A percentile compares a stretch with the other conserved stretches of the same genome.
Evolutionary conservation across 1,139 yeast species (phyloP).

Genomic region (Protomyces inundatus): DNA sequence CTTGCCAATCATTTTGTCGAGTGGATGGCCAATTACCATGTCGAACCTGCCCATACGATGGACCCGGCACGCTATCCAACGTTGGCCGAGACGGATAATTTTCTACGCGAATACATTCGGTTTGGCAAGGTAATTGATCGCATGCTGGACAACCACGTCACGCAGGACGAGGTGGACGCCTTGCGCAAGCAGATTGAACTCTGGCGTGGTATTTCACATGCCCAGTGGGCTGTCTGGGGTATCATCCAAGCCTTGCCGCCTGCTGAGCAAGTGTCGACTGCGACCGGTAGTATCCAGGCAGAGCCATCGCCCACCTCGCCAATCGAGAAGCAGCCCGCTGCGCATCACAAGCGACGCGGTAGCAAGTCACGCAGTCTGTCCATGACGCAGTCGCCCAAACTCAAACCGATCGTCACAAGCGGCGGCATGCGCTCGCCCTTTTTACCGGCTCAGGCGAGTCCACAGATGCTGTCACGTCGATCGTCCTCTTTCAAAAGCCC

Average conservation of each 20-base stretch:
- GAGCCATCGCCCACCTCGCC: slow-evolving; percentile 4
- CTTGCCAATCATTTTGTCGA: slow-evolving; percentile 84
- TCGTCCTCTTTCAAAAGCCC: slow-evolving; percentile 6
- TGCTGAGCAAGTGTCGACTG: neutral
- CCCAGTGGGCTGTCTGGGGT: slow-evolving; percentile 91
- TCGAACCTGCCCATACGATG: slow-evolving; percentile 57
- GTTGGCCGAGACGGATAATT: slow-evolving; percentile 60
- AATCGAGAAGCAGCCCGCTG: neutral
- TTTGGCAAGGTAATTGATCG: slow-evolving; percentile 11
- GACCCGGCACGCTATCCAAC: slow-evolving; percentile 59
- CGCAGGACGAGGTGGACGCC: slow-evolving; percentile 50
- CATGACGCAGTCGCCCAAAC: neutral
- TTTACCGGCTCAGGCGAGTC: slow-evolving; percentile 3
- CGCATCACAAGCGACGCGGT: neutral
- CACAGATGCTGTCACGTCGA: slow-evolving; percentile 3
- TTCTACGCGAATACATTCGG: slow-evolving; percentile 35
- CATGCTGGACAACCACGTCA: slow-evolving; percentile 40
- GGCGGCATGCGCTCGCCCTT: slow-evolving; percentile 22
- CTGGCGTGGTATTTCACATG: slow-evolving; percentile 78
- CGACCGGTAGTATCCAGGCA: neutral
- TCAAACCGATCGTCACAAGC: neutral
- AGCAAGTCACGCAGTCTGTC: neutral
- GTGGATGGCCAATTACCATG: slow-evolving; percentile 94
- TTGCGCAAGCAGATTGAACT: slow-evolving; percentile 59
- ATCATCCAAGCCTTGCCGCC: slow-evolving; percentile 52